Evolutionary conservation across 345 rosid species (phyloP), one percentile per base, ranked within the genome.

Genomic region (Eucalyptus caleyi): DNA sequence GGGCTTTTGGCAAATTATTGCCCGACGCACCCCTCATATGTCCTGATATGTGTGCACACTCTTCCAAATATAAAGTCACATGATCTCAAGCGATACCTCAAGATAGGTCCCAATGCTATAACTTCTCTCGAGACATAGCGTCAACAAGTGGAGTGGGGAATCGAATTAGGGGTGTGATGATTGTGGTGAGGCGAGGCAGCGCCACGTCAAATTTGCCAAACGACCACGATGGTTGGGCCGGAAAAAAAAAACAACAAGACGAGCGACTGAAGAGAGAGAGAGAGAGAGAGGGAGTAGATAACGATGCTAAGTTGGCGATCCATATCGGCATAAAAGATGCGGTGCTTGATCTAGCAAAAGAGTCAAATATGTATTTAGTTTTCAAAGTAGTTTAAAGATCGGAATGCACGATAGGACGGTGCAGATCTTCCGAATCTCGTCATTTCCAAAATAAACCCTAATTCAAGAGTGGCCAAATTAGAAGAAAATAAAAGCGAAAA

Each of bases 11-110:
- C 30, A 56, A 24, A 24, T 56, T 23, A 26, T 56, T 24, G 62
- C 62, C 6, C 0, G 24, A 56, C 3, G 2, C 6, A 56, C 62
- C 62, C 37, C 1, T 30, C 9, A 0, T 19, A 19, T 34, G 2
- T 67, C 24, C 9, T 3, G 8, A 3, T 34, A 9, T 9, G 24
- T 5, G 42, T 6, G 4, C 7, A 11, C 44, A 3, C 23, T 69
- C 7, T 34, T 37, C 14, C 23, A 8, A 65, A 65, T 65, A 65
- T 15, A 8, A n/a, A 65, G 77, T 5, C 14, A 37, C 26, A 2
- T 0, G 45, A 18, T 37, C 26, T 19, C 44, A 0, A 19, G 45
- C 45, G 4, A 3, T 18, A 37, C 27, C 15, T 37, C 15, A 37
- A 10, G 6, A 19, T 19, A 72, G 27, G 27, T 72, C 82, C 26